Evolutionary conservation across 805 yeast genomes (phyloP).

Genomic region (Candida ulmi): DNA sequence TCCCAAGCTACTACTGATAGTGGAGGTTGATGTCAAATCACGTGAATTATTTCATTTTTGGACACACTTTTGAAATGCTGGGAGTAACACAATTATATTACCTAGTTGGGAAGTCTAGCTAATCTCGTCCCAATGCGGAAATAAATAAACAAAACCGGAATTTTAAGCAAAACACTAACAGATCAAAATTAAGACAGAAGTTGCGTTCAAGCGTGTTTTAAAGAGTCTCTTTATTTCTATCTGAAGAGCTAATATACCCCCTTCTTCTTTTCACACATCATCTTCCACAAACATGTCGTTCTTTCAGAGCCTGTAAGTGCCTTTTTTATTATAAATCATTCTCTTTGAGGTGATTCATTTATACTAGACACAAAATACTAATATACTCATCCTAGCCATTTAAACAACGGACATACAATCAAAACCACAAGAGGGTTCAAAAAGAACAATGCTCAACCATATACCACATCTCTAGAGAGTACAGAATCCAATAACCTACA

Average conservation of each 20-base stretch:
- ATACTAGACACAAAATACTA: conserved; percentile 2
- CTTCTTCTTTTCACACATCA: no score
- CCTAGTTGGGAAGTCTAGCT: background rate
- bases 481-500: background rate
- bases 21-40: conserved; percentile 2
- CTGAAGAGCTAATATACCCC: no score
- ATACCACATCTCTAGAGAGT: background rate
- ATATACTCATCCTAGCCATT: conserved; percentile 25
- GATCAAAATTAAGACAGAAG: no score
- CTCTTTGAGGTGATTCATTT: no score
- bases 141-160: background rate
- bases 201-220: no score
- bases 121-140: background rate
- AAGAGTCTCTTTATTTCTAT: no score
- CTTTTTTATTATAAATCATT: background rate
- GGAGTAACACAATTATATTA: no score
- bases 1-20: no score
- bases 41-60: no score
- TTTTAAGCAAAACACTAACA: no score
- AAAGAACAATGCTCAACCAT: conserved; percentile 19
- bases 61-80: no score
- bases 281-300: conserved; percentile 20
- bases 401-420: conserved; percentile 42
- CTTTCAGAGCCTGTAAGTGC: conserved; percentile 26
- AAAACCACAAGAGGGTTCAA: conserved; percentile 42